Evolutionary conservation across 2,329 filamentous ascomycete genomes (phyloP), one percentile per base, ranked within the genome.

Genomic region (Fusarium sp.): DNA sequence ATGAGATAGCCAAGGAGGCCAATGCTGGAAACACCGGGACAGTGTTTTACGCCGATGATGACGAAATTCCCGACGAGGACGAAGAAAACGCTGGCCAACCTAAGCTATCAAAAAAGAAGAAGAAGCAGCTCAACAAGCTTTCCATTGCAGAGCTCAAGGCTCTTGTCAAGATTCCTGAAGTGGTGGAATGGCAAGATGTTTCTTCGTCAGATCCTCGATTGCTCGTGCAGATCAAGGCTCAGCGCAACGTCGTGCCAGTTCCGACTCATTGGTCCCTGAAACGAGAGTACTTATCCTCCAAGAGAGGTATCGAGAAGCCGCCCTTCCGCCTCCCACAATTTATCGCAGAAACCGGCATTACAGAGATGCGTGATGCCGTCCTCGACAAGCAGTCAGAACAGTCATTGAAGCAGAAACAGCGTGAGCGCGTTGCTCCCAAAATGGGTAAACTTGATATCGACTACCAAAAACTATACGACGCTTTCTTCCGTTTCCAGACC

Each of bases 391-490:
- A 98, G 79, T 94, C 95, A 54, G 91, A 97, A 76, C 93, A 96
- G 74, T 91, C 89, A 2, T 84, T 99, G 74, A 98, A 98, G 82
- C 95, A 98, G 80, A 98, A 97, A 81, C 95, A 98, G 82, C 89
- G 96, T 51, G 96, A 98, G 81, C 88, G 96, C 47, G 96, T 99
- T 15, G 91, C 94, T 69, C 94, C 94, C 29, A 98, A 98, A 83
- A 96, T 98, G 88, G 96, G 96, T 68, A 97, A 96, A 80, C 86
- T 99, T 53, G 96, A 99, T 79, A 98, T 99, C 73, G 96, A 99
- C 81, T 99, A 99, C 80, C 94, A 97, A 78, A 98, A 96, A 80
- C 89, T 98, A 58, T 98, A 98, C 82, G 96, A 98, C 79, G 96
- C 96, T 6, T 99, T 99, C 85, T 99, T 99, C 85, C 90, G 94